A percentile compares a stretch with the other conserved stretches of the same genome.
phyloP scores from a whole-genome alignment of 257 asterid species.

The Coffea eugenioides region DNA sequence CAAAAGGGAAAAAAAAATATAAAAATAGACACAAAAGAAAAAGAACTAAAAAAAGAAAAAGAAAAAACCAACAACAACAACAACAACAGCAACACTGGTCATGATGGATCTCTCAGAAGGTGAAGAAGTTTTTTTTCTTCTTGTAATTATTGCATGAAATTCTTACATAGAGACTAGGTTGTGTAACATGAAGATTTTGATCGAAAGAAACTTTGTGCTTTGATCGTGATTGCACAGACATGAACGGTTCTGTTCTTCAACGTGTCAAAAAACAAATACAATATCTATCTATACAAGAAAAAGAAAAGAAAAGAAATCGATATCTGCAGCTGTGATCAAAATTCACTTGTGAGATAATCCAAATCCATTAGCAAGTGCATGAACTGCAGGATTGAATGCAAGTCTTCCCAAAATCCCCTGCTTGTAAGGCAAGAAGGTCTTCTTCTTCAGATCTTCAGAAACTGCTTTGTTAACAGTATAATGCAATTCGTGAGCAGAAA shows the following conservation, averaged over 20 bases:
- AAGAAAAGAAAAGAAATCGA: not conserved
- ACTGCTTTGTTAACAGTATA: slow-evolving; percentile 68
- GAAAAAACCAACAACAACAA: too few relatives aligned
- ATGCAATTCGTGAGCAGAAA: slow-evolving; percentile 79
- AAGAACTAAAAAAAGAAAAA: too few relatives aligned
- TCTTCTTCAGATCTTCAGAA: slow-evolving; percentile 70
- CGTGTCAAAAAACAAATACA: not conserved
- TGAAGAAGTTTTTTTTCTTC: not conserved
- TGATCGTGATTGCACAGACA: not conserved
- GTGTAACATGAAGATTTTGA: not conserved
- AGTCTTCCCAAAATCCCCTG: slow-evolving; percentile 71
- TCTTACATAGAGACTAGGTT: not conserved
- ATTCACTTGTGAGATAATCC: slow-evolving; percentile 54
- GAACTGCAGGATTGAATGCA: slow-evolving; percentile 56
- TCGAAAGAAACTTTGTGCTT: not conserved
- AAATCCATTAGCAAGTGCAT: slow-evolving; percentile 65
- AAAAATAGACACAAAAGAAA: too few relatives aligned
- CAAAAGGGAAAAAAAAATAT: too few relatives aligned
- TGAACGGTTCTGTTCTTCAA: not conserved
- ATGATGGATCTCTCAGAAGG: not conserved
- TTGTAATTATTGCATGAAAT: slow-evolving; percentile 1
- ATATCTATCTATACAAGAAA: not conserved
- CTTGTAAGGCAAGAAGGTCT: slow-evolving; percentile 73
- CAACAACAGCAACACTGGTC: not conserved
- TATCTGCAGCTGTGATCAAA: not conserved